Evolutionary conservation across 148 eudicot species (phyloP), one percentile per base, ranked within the genome.

Genomic region (Nepenthes gracilis): DNA sequence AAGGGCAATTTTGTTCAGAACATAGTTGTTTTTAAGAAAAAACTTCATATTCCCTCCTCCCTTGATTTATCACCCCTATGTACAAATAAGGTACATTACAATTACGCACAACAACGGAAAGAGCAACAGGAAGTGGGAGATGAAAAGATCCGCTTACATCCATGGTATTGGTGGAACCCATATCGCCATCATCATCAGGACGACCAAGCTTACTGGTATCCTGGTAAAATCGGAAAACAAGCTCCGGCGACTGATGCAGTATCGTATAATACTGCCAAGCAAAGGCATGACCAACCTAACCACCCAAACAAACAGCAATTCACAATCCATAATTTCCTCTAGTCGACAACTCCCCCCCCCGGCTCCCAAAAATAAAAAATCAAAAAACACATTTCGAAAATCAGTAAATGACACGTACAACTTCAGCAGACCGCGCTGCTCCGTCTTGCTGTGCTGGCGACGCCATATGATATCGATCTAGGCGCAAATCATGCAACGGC

Each of bases 251-350:
- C 36, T 76, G 80, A 57, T 84, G 81, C 67, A 84, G 83, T 67
- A 88, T 81, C 4, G 76, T 54, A 54, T 84, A 93, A 56, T 86
- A 93, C 61, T 84, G 96, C 58, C 68, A 75, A 34, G 87, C 96
- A 73, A 93, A 93, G 8, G 92, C 95, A 59, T 88, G 75, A 8
- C 89, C 96, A 70, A 93, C 90, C 96, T 93, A 66, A 63, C 9
- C 10, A 59, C 15, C 36, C 55, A 49, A 11, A 5, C 53, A 49
- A 49, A 11, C 53, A 49, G n/a, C 53, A 49, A 3, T 12, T 40
- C 45, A 40, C 8, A 40, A 40, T 8, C 45, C 4, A 40, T 8
- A 40, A 40, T 5, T 5, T 11, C 11, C 53, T n/a, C 13, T 5
- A 11, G 11, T 45, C 48, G 1, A 45, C 48, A 45, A 45, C 6